These are phyloP conservation scores for Delonix regia DNA, from an alignment of 306 rosid species.

Conservation along the genomic window DNA sequence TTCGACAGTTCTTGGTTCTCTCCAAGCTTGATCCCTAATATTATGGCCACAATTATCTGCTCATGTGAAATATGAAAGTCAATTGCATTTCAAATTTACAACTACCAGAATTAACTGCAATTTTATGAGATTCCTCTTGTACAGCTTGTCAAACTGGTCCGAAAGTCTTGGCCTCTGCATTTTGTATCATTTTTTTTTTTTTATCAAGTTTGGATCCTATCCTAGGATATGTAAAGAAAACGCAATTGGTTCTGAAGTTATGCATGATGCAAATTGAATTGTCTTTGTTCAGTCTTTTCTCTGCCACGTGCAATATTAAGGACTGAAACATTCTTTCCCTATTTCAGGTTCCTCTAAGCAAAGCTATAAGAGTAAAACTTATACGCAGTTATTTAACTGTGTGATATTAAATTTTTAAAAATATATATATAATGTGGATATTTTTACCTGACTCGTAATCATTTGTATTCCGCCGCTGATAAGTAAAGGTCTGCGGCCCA, in stretches of 20 bases:
- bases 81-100: neutral
- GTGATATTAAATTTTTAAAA: too few species aligned
- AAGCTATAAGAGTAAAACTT: too few species aligned
- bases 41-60: slow-evolving; percentile 59
- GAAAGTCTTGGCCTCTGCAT: neutral
- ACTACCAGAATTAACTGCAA: neutral
- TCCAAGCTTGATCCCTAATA: slow-evolving; percentile 59
- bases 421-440: neutral
- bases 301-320: neutral
- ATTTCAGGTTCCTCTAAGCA: neutral
- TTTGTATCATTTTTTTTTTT: neutral
- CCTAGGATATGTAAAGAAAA: neutral
- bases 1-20: slow-evolving; percentile 51
- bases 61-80: slow-evolving; percentile 1
- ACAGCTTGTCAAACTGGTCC: neutral
- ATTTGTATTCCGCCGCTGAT: slow-evolving; percentile 66
- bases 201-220: neutral
- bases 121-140: neutral
- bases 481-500: slow-evolving; percentile 58
- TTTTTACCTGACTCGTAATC: slow-evolving; percentile 65
- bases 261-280: neutral
- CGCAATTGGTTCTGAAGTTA: neutral
- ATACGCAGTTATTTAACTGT: too few species aligned
- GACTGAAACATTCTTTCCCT: neutral
- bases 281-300: neutral